A percentile compares a stretch with the other conserved stretches of the same genome.
Evolutionary conservation across 805 yeast species (phyloP).

Genomic region (Yamadazyma ubonensis): DNA sequence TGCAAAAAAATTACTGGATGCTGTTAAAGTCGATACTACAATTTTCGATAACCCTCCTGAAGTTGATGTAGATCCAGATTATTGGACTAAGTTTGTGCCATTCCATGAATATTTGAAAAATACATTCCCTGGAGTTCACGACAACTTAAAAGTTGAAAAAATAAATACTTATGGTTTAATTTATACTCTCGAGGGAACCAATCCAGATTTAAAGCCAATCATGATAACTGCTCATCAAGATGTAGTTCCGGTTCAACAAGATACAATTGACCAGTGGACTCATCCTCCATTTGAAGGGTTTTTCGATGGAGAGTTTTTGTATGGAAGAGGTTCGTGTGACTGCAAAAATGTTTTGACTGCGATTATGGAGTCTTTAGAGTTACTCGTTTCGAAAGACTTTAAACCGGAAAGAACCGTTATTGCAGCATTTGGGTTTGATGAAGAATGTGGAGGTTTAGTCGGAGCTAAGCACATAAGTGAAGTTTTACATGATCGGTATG

Average conservation of each 20-base stretch:
- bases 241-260: conserved; percentile 71
- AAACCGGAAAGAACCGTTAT: conserved; percentile 62
- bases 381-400: conserved; percentile 50
- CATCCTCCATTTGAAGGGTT: conserved; percentile 60
- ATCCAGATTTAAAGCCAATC: conserved; percentile 59
- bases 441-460: conserved; percentile 62
- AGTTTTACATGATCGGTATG: conserved; percentile 52
- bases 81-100: conserved; percentile 38
- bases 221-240: conserved; percentile 77
- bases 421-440: conserved; percentile 75
- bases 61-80: conserved; percentile 51
- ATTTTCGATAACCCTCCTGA: conserved; percentile 52
- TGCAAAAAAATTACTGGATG: conserved; percentile 49
- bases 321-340: conserved; percentile 80
- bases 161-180: conserved; percentile 66
- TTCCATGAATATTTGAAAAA: conserved; percentile 54
- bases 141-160: conserved; percentile 47
- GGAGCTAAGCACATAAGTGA: conserved; percentile 60
- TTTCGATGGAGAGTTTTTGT: conserved; percentile 63
- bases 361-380: conserved; percentile 64
- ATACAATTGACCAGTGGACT: conserved; percentile 58
- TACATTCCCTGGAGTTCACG: conserved; percentile 55
- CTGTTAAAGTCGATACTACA: conserved; percentile 65
- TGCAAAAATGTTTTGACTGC: conserved; percentile 70
- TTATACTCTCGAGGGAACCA: conserved; percentile 58